Evolutionary conservation across 768 basidiomycete genomes (phyloP), one percentile per base, ranked within the genome.

Genomic region (Auricularia sp.): DNA sequence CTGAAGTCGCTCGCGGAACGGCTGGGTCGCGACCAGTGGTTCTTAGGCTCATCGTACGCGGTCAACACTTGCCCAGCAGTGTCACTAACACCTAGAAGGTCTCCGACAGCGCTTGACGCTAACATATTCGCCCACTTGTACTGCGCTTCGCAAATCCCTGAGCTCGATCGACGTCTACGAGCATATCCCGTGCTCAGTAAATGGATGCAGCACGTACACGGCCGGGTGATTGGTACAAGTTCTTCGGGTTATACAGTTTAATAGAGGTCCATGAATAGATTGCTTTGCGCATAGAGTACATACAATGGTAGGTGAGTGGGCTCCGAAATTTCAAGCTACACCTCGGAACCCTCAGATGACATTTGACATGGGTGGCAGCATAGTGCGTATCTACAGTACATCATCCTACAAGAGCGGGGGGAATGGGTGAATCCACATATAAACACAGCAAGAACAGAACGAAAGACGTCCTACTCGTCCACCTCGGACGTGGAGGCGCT

Each of bases 21-120:
- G 7, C 42, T 64, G n/a, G 63, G 63, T 7, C 54, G 54, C 54
- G 63, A 64, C 56, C 36, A 42, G 42, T 64, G 63, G 63, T 60
- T 64, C 63, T 36, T 64, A 7, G 63, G 63, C 16, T 36, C 53
- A 3, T 21, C 39, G 63, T 64, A 35, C 36, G 63, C 43, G 34
- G 6, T 14, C 56, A 33, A 18, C 23, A 14, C 29, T 44, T 14
- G 7, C n/a, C 16, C 16, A 18, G 29, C 8, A 7, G 39, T 42
- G 14, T 53, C 47, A 5, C 10, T 10, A 51, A 12, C 14, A 7
- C 21, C 21, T 23, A 16, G 43, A 8, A 64, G 63, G 21, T 58
- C 54, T 4, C 63, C 63, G 2, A 64, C 63, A 3, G 56, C 53
- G 12, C 63, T 64, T n/a, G 63, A 64, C 42, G 63, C 63, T 3